These are phyloP conservation scores for Boechera retrofracta DNA, from an alignment of 345 rosid species.

Conservation along the genomic window DNA sequence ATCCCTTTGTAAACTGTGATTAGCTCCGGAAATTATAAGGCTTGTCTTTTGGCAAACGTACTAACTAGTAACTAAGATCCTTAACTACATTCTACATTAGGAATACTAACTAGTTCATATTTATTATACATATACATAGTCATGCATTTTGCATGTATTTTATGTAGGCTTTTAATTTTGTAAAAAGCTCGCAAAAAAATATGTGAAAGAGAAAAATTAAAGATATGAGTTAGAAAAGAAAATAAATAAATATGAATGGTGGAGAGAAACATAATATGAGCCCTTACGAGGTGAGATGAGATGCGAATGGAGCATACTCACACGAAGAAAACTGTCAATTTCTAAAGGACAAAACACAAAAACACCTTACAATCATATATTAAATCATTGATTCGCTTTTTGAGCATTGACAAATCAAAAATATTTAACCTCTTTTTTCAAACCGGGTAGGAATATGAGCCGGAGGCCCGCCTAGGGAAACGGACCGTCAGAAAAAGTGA, in stretches of 20 bases:
- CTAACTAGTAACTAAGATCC: conserved; percentile 22
- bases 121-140: not conserved
- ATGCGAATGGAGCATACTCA: conserved; percentile 38
- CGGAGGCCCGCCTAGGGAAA: conserved; percentile 41
- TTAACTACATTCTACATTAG: not conserved
- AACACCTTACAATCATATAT: conserved; percentile 35
- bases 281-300: conserved; percentile 13
- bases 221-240: not conserved
- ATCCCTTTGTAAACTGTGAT: conserved; percentile 34
- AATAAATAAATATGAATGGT: conserved; percentile 19
- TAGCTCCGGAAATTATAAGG: conserved; percentile 24
- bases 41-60: conserved; percentile 30
- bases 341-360: conserved; percentile 41
- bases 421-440: conserved; percentile 18
- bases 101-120: not conserved
- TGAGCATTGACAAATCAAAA: conserved; percentile 30
- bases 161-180: conserved; percentile 11
- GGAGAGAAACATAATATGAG: conserved; percentile 27
- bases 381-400: conserved; percentile 44
- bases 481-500: conserved; percentile 39
- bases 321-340: conserved; percentile 38
- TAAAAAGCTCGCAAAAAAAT: not conserved
- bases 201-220: not conserved
- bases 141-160: not conserved
- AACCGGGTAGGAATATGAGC: conserved; percentile 35